A percentile compares a stretch with the other conserved stretches of the same genome.
Evolutionary conservation across 192 early-diverging fungal species (phyloP).

Genomic region (Linnemannia schmuckeri): DNA sequence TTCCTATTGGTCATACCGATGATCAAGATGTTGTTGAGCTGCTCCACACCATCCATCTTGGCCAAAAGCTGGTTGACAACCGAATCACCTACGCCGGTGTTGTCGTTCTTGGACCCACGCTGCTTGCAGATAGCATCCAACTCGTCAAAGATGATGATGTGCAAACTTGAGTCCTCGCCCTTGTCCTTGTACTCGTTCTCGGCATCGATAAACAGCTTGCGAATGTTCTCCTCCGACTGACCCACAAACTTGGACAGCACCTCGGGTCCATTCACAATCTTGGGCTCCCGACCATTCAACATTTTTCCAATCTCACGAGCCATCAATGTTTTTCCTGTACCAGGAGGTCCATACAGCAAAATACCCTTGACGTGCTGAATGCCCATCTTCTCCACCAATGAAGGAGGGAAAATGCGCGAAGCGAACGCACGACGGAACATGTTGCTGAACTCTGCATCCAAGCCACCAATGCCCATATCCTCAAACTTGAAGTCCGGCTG

Average conservation of each 20-base stretch:
- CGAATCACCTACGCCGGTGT: conserved; percentile 96
- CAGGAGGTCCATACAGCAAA: conserved; percentile 91
- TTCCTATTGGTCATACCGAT: conserved; percentile 99
- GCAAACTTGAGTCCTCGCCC: conserved; percentile 90
- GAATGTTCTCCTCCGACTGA: conserved; percentile 95
- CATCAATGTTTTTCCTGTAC: conserved; percentile 98
- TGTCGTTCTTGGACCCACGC: conserved; percentile 91
- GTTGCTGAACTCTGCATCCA: conserved; percentile 92
- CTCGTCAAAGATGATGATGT: conserved; percentile 99
- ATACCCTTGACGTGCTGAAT: conserved; percentile 98
- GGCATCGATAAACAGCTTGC: conserved; percentile 95
- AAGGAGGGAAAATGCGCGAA: conserved; percentile 95
- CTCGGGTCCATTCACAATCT: conserved; percentile 97
- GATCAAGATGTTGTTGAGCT: conserved; percentile 97
- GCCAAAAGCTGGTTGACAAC: conserved; percentile 97
- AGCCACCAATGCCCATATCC: conserved; percentile 97
- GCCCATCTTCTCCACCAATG: conserved; percentile 93
- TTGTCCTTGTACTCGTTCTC: conserved; percentile 95
- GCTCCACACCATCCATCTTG: conserved; percentile 99
- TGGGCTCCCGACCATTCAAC: conserved; percentile 94
- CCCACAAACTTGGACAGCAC: conserved; percentile 97
- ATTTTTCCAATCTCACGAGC: conserved; percentile 99
- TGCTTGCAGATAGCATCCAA: conserved; percentile 99
- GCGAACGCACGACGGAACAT: conserved; percentile 99
- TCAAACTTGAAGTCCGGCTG: conserved; percentile 97